These are phyloP conservation scores for Gnaphalium uliginosum DNA, from an alignment of 129 eudicot species.

Conservation along the genomic window DNA sequence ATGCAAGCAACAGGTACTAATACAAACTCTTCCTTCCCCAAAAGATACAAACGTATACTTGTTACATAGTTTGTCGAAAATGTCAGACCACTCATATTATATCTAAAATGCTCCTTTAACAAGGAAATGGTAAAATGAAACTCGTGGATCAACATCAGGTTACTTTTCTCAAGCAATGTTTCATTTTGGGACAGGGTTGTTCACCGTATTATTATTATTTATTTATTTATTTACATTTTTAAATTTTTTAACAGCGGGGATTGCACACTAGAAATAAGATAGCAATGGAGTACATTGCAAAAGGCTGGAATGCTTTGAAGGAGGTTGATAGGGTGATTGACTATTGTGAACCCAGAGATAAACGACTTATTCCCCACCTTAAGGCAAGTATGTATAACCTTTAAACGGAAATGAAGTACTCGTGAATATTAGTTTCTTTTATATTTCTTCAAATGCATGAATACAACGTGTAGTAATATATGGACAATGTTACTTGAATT, in stretches of 20 bases:
- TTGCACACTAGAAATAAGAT: conserved; percentile 77
- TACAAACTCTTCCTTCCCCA: background rate
- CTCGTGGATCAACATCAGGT: background rate
- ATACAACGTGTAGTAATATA: background rate
- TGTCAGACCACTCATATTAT: background rate
- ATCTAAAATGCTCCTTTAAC: background rate
- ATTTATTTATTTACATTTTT: too few relatives aligned
- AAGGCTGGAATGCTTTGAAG: conserved; percentile 76
- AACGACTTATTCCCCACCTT: conserved; percentile 75
- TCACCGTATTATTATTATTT: background rate
- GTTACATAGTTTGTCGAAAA: background rate
- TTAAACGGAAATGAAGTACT: background rate
- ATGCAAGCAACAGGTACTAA: conserved; percentile 36
- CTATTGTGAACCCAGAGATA: conserved; percentile 54
- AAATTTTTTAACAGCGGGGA: conserved; percentile 46
- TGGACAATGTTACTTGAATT: background rate
- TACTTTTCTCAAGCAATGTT: background rate
- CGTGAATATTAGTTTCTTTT: background rate
- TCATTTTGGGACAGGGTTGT: background rate
- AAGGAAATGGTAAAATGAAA: background rate
- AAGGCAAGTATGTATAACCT: conserved; percentile 37
- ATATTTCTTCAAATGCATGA: background rate
- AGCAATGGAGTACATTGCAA: conserved; percentile 84
- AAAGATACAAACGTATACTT: background rate
- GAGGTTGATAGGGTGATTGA: conserved; percentile 85